Evolutionary conservation across 768 basidiomycete species (phyloP).

Genomic region (Stropharia rugosoannulata): DNA sequence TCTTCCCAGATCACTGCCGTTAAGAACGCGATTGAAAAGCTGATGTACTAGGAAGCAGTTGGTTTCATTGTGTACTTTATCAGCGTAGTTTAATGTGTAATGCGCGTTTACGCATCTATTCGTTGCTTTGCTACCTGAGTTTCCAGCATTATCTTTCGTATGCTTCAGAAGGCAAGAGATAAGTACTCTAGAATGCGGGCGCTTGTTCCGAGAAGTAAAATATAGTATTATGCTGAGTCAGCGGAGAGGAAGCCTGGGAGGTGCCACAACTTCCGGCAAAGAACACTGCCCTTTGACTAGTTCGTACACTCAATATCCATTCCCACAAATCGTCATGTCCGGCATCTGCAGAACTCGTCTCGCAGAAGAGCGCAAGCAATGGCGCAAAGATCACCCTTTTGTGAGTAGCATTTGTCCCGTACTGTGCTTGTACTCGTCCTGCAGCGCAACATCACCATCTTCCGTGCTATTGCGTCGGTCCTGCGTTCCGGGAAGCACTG

Average conservation of each 20-base stretch:
- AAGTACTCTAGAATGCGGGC: background rate
- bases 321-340: conserved; percentile 50
- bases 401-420: conserved; percentile 48
- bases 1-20: conserved; percentile 84
- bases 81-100: background rate
- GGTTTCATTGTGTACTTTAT: background rate
- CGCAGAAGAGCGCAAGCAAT: conserved; percentile 96
- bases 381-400: conserved; percentile 98
- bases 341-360: conserved; percentile 93
- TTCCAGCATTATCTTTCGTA: background rate
- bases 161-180: background rate
- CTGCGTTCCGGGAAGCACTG: background rate
- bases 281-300: background rate
- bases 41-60: conserved; percentile 36
- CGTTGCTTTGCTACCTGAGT: background rate
- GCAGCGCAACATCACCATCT: background rate
- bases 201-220: background rate
- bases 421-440: background rate
- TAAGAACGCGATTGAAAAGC: conserved; percentile 80
- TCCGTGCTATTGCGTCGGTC: conserved; percentile 7
- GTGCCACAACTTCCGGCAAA: background rate
- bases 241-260: background rate
- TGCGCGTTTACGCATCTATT: background rate
- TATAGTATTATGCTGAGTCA: conserved; percentile 4
- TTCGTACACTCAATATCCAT: background rate